Evolutionary conservation across 208 protist genomes (phyloP), one percentile per base, ranked within the genome.

Genomic region (Wallacemonas sp.): DNA sequence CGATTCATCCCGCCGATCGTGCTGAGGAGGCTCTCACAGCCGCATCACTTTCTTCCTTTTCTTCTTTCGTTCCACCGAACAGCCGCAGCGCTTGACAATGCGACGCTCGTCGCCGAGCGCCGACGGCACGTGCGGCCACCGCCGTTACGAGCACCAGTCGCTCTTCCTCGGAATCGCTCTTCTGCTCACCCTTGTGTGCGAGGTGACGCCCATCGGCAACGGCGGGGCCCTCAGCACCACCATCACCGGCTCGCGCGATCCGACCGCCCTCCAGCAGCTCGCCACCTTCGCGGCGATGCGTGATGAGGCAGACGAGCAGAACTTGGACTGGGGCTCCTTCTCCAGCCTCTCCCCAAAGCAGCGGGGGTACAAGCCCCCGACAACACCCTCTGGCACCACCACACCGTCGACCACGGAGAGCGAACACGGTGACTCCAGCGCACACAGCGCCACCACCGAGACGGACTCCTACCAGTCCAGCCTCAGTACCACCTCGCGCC

Each of bases 221-320:
- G 66, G 46, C 37, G 72, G 68, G 2, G 81, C 58, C 13, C 67
- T 92, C 44, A 89, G 85, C 69, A 81, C 67, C 15, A 61, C 58
- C 54, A 81, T 89, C 37, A 83, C 79, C 13, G 57, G 57, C 27
- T 63, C 58, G 42, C 66, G 53, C 12, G 61, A 69, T 59, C 81
- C 85, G 9, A 77, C 74, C 10, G 72, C 78, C 1, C 66, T 92
- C 57, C 75, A 85, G 63, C 82, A 92, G 67, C 68, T 92, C 30
- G 81, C 79, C 26, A 85, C 74, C 37, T 92, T 92, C 57, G 78
- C 69, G 2, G 79, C 85, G 10, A 54, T 92, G 62, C 66, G 76
- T 36, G 79, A 79, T 10, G 70, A 81, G 1, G 85, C 81, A 32
- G 81, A 92, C 68, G 82, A 89, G 72, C 74, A 92, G 52, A 54